Evolutionary conservation across 2,329 filamentous ascomycete species (phyloP).

Genomic region (Talaromyces piceae): DNA sequence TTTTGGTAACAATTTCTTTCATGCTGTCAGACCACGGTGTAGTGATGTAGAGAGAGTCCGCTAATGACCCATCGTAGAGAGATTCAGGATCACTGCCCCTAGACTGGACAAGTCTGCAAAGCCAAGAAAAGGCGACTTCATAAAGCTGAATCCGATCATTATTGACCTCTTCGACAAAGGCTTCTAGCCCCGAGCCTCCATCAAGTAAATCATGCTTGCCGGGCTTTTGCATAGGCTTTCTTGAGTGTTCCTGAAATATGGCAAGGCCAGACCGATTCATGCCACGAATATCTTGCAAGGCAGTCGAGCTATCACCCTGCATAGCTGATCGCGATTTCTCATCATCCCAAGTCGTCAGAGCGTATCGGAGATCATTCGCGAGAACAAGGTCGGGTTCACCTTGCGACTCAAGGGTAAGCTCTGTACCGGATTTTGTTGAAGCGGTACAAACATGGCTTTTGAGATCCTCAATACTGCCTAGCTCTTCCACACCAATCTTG

Average conservation of each 20-base stretch:
- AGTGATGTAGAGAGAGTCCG: conserved; percentile 44
- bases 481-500: conserved; percentile 42
- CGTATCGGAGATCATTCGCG: conserved; percentile 38
- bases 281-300: conserved; percentile 42
- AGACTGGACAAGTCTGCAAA: conserved; percentile 45
- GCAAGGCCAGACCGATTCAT: conserved; percentile 43
- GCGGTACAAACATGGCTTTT: conserved; percentile 21
- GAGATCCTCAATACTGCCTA: conserved; percentile 41
- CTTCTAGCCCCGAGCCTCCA: conserved; percentile 28
- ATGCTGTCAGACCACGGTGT: conserved; percentile 49
- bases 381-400: conserved; percentile 21
- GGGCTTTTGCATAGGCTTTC: conserved; percentile 35
- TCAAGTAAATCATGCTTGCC: conserved; percentile 32
- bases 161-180: conserved; percentile 42
- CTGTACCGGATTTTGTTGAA: conserved; percentile 14
- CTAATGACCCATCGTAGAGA: conserved; percentile 9
- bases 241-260: conserved; percentile 52
- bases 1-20: conserved; percentile 47
- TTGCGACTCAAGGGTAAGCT: conserved; percentile 1
- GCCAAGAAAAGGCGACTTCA: conserved; percentile 48
- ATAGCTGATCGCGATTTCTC: conserved; percentile 37
- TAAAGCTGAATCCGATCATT: conserved; percentile 39
- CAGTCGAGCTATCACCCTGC: conserved; percentile 43
- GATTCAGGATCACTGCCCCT: conserved; percentile 13
- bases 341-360: conserved; percentile 39